Evolutionary conservation across 306 rosid genomes (phyloP).

Genomic region (Prunus armeniaca): DNA sequence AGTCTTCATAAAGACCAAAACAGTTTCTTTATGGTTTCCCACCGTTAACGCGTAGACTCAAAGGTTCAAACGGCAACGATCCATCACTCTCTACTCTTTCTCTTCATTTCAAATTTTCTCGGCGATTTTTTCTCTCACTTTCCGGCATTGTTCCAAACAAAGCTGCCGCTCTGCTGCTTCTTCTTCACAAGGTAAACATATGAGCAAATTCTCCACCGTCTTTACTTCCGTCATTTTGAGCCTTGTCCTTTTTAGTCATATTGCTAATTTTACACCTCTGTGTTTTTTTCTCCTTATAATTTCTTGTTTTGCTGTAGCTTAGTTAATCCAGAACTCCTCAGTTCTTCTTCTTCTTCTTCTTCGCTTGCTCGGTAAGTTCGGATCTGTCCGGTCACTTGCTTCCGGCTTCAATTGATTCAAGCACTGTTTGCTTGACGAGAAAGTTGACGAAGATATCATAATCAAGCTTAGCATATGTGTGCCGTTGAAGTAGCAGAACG

Average conservation of each 20-base stretch:
- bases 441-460: neutral
- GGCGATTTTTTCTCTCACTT: slow-evolving; percentile 13
- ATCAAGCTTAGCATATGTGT: neutral
- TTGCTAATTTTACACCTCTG: neutral
- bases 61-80: slow-evolving; percentile 22
- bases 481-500: neutral
- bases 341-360: neutral
- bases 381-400: slow-evolving; percentile 40
- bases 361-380: slow-evolving; percentile 11
- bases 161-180: neutral
- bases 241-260: slow-evolving; percentile 19
- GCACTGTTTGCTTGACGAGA: slow-evolving; percentile 22
- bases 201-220: slow-evolving; percentile 8
- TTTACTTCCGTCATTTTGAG: neutral
- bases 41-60: slow-evolving; percentile 28
- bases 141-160: slow-evolving; percentile 41
- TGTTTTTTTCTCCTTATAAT: neutral
- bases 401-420: slow-evolving; percentile 1
- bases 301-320: neutral
- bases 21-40: slow-evolving; percentile 14
- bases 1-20: neutral
- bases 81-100: slow-evolving; percentile 2
- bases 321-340: neutral
- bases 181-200: slow-evolving; percentile 38
- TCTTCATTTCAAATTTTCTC: slow-evolving; percentile 5